These are phyloP conservation scores for Microdochium trichocladiopsis DNA, from an alignment of 2,329 filamentous ascomycete genomes.

Conservation along the genomic window DNA sequence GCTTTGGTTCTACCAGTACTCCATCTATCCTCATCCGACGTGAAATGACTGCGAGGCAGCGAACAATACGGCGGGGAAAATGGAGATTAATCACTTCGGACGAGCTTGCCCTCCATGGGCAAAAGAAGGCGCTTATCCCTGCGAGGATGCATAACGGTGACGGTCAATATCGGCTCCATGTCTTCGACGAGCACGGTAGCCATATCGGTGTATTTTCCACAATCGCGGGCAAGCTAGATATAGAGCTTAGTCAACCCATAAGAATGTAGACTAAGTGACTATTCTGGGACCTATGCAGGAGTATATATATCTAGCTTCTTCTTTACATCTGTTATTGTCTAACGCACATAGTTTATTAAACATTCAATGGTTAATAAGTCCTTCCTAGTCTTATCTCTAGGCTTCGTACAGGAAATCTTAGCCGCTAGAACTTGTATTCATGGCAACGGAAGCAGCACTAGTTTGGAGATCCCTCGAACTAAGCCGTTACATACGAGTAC, in stretches of 20 bases:
- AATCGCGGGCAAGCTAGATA: background rate
- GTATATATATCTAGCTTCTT: background rate
- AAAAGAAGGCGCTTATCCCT: background rate
- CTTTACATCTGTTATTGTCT: background rate
- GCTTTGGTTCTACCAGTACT: background rate
- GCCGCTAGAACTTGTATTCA: background rate
- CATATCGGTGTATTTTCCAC: background rate
- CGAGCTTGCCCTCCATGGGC: background rate
- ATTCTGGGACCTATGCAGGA: background rate
- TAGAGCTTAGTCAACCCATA: background rate
- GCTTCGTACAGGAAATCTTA: background rate
- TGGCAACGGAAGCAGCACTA: background rate
- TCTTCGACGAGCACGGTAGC: background rate
- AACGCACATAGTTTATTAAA: background rate
- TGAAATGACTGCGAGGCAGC: background rate
- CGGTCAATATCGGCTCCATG: background rate
- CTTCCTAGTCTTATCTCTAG: background rate
- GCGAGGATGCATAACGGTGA: background rate
- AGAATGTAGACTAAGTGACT: background rate
- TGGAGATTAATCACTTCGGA: background rate
- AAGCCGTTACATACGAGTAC: background rate
- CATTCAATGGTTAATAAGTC: background rate
- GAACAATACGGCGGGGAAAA: background rate
- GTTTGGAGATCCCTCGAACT: background rate
- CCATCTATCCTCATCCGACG: background rate